These are phyloP conservation scores for Boletales sp. DNA, from an alignment of 768 basidiomycete genomes.

Conservation along the genomic window DNA sequence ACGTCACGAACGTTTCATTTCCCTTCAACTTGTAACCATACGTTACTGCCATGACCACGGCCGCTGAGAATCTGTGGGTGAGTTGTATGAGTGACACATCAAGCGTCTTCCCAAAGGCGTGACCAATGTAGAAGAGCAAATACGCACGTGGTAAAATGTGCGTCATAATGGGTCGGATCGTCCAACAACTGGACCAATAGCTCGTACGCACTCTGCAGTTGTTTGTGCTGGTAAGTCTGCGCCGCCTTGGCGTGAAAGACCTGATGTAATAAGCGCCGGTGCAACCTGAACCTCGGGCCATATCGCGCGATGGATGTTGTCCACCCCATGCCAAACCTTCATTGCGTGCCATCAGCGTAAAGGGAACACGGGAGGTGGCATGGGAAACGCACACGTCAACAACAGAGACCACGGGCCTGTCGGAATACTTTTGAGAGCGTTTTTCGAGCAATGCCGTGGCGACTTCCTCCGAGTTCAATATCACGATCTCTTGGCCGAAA, in stretches of 20 bases:
- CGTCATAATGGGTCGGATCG: conserved; percentile 4
- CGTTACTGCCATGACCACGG: conserved; percentile 14
- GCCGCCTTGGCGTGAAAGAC: conserved; percentile 11
- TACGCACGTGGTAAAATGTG: conserved; percentile 13
- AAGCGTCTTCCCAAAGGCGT: neutral
- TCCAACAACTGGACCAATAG: conserved; percentile 4
- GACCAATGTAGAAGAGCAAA: neutral
- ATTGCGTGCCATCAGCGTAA: neutral
- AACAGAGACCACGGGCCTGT: conserved; percentile 1
- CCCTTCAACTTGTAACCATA: conserved; percentile 15
- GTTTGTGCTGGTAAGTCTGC: conserved; percentile 8
- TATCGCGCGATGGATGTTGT: conserved; percentile 11
- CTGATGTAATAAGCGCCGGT: conserved; percentile 19
- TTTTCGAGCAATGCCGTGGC: conserved; percentile 50
- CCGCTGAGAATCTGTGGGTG: neutral
- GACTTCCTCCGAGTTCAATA: conserved; percentile 46
- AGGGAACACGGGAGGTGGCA: neutral
- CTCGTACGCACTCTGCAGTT: conserved; percentile 11
- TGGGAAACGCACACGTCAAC: conserved; percentile 1
- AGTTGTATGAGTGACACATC: neutral
- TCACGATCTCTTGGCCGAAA: conserved; percentile 44
- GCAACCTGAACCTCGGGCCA: conserved; percentile 19
- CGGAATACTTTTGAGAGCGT: conserved; percentile 49
- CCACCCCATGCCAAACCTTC: conserved; percentile 19
- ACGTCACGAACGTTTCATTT: conserved; percentile 4